Base-by-base conservation (phyloP, 768 basidiomycete species). In the Jaapia argillacea region DNA sequence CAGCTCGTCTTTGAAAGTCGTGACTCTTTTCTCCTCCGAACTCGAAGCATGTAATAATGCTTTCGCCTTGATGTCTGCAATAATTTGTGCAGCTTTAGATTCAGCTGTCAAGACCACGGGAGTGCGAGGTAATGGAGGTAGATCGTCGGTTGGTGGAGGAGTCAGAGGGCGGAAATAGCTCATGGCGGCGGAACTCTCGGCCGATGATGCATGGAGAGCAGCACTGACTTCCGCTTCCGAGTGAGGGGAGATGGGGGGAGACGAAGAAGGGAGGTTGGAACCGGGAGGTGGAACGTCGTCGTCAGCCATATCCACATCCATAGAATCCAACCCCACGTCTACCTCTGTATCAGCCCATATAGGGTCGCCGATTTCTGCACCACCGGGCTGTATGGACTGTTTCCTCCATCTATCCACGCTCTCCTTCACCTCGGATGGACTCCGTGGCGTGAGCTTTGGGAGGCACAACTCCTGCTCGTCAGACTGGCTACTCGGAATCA, bases 401-500 rank as follows among this genome's bases (percentile, higher is more conserved):
- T 58, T 55, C 35, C 66, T 64, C 76, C 76, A 75, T 16, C 55
- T 51, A 42, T 69, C 61, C 10, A 77, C 65, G 42, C 50, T 63
- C 26, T 66, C 59, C 44, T 61, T 62, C 36, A 55, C 56, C 1
- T 54, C 53, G 10, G 45, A 42, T 1, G 52, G 48, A 47, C 66
- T 55, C 22, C 54, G 55, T 4, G 45, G 42, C 21, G 55, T 27
- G 31, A 50, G 51, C n/a, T 24, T 27, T 26, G 63, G 62, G 5
- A 65, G 42, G 36, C 56, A 57, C 39, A 81, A 60, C 49, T 83
- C 80, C 37, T 69, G 62, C 54, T 82, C 82, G 48, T 81, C 77
- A 39, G 79, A 80, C 56, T 81, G 75, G 50, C 81, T 83, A 38
- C 77, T 81, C 18, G 75, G 77, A 5, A 82, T 64, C 16, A 75